Evolutionary conservation across 345 rosid genomes (phyloP), one percentile per base, ranked within the genome.

Genomic region (Cardamine chenopodiifolia): DNA sequence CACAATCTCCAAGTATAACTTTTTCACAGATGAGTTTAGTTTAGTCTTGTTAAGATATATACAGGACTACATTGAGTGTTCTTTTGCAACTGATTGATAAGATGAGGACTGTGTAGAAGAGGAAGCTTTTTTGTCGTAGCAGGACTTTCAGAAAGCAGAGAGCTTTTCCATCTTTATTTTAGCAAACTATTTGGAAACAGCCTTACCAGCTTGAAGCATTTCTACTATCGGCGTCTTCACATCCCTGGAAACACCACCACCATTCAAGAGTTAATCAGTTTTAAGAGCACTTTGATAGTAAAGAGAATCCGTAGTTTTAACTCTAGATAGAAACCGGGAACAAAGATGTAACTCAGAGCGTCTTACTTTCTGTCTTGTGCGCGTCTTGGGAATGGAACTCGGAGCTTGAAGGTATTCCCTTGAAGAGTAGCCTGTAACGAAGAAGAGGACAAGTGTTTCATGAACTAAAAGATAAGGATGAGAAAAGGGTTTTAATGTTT

Each of bases 141-240:
- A 39, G 62, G 39, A 59, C 32, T 52, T 40, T 32, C 12, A 52
- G 14, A 53, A 35, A 42, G 20, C 2, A 55, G 25, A 34, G 19
- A 55, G 52, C 42, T 65, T 75, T 70, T 44, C 55, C 59, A 55
- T 68, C 61, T 31, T 61, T 60, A 7, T 9, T 29, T 47, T 28
- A 15, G 26, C 12, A 26, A 28, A 44, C 85, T 80, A 85, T 52
- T 37, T 80, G 79, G 58, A 73, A 56, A 80, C 74, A 39, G 86
- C 70, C 66, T 77, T 81, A 2, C 90, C 96, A 74, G 91, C 88
- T 84, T 86, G 89, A 72, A 91, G 97, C 98, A 93, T 88, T 65
- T 93, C 98, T 77, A 93, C 92, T 15, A 91, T 73, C 20, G 91
- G 79, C 62, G 89, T 91, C 83, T 93, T 93, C 80, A 91, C 91